Evolutionary conservation across 2,329 filamentous ascomycete species (phyloP), one percentile per base, ranked within the genome.

Genomic region (Xylaria sp.): DNA sequence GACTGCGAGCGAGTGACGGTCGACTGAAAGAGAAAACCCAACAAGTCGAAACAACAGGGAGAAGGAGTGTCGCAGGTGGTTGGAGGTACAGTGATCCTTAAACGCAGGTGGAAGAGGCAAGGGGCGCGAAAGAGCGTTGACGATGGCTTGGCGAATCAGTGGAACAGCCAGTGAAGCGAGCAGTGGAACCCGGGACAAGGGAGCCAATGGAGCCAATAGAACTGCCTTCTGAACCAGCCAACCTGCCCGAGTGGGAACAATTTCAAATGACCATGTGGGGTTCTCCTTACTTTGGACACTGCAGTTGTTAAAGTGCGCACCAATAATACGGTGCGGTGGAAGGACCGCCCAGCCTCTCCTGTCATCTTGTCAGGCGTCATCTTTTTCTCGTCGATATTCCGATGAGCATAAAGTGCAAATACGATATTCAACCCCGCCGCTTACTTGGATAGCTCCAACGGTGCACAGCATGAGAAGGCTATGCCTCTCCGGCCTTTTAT

Each of bases 21-120:
- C 26, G 38, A 65, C 51, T 57, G 42, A 53, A 54, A 61, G 49
- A 51, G 57, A 57, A 61, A 66, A 44, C 38, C 26, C 68, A 63
- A 61, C 44, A 64, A 65, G 59, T 65, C 54, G 68, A 68, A 63
- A 71, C 68, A 63, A 63, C 67, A 70, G 64, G 64, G 62, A 59
- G 65, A 66, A 59, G 36, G 61, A 65, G 60, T 60, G 62, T 65
- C 56, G 44, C 60, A 63, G 54, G 58, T 44, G 67, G 66, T 66
- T 65, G 67, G 58, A 46, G 57, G 49, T 42, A 64, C 60, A 61
- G 61, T 49, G 65, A 48, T 53, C 68, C 68, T 66, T 67, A 62
- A 70, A 58, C 46, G 36, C n/a, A 59, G 38, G 49, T 13, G 59
- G 40, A 44, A 28, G 42, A 48, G 62, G 54, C 65, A 68, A 63